These are phyloP conservation scores for Lathyrus oleraceus DNA, from an alignment of 306 rosid genomes.

Conservation along the genomic window DNA sequence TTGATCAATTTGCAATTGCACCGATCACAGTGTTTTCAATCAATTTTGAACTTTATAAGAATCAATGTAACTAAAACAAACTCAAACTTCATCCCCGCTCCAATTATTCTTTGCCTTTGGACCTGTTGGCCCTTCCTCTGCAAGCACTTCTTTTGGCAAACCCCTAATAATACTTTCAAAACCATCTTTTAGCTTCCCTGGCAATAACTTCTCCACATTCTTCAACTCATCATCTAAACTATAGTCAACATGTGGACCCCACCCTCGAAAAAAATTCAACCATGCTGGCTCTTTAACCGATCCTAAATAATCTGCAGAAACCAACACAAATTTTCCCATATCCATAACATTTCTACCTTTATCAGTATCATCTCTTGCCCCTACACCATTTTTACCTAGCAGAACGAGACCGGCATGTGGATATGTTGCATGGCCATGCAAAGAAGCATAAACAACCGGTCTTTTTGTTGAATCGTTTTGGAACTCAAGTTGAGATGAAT, in stretches of 20 bases:
- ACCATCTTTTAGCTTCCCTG: constrained; percentile 39
- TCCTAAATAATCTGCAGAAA: constrained; percentile 63
- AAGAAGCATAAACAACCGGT: constrained; percentile 57
- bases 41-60: not conserved
- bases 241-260: constrained; percentile 74
- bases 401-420: constrained; percentile 56
- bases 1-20: not conserved
- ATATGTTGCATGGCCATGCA: constrained; percentile 71
- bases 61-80: not conserved
- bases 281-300: constrained; percentile 56
- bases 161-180: constrained; percentile 30
- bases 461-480: constrained; percentile 26
- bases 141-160: constrained; percentile 61
- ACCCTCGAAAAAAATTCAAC: constrained; percentile 57
- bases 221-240: constrained; percentile 42
- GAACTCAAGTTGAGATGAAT: constrained; percentile 59
- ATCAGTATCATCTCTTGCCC: constrained; percentile 61
- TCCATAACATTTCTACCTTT: constrained; percentile 45
- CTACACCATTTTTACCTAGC: constrained; percentile 43
- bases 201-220: constrained; percentile 45
- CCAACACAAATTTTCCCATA: constrained; percentile 37
- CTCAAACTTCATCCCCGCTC: constrained; percentile 65
- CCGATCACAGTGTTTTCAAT: not conserved
- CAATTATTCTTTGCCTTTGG: constrained; percentile 71
- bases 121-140: constrained; percentile 82